Percentiles rank a stretch among this genome's conserved stretches.
Evolutionary conservation across 73 alveolate genomes (phyloP).

Genomic region (Paramecium octaurelia): DNA sequence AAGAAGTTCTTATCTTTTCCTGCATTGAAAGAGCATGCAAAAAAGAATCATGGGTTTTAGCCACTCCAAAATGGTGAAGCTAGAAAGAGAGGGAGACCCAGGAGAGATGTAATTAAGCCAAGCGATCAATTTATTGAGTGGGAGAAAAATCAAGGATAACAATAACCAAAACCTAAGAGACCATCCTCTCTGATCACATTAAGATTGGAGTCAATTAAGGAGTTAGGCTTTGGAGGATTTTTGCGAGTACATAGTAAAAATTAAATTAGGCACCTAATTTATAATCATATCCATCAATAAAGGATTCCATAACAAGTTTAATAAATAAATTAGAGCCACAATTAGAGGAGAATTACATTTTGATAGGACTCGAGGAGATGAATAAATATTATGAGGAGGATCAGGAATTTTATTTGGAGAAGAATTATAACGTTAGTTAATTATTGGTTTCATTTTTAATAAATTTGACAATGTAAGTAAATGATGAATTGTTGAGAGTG

Average conservation of each 20-base stretch:
- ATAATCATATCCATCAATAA: background rate
- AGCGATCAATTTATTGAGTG: constrained; percentile 33
- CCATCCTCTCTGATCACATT: constrained; percentile 22
- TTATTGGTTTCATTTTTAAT: constrained; percentile 8
- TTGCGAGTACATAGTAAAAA: background rate
- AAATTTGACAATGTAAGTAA: background rate
- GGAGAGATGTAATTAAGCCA: constrained; percentile 39
- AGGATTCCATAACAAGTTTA: constrained; percentile 2
- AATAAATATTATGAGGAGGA: constrained; percentile 15
- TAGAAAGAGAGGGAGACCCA: constrained; percentile 43
- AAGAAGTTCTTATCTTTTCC: constrained; percentile 26
- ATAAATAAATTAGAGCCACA: background rate
- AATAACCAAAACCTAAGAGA: constrained; percentile 4
- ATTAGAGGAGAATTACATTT: constrained; percentile 13
- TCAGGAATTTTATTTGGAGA: constrained; percentile 29
- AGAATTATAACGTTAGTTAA: background rate
- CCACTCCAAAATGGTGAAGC: background rate
- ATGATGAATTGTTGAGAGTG: constrained; percentile 16
- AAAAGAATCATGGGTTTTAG: constrained; percentile 38
- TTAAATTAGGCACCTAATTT: background rate
- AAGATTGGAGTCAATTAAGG: background rate
- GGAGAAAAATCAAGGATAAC: background rate
- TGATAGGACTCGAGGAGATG: background rate
- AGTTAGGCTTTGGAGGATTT: background rate
- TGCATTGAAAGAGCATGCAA: constrained; percentile 41